Percentiles rank a stretch among this genome's conserved stretches.
Evolutionary conservation across 1,284 basidiomycete species (phyloP).

Genomic region (Boletus sp.): DNA sequence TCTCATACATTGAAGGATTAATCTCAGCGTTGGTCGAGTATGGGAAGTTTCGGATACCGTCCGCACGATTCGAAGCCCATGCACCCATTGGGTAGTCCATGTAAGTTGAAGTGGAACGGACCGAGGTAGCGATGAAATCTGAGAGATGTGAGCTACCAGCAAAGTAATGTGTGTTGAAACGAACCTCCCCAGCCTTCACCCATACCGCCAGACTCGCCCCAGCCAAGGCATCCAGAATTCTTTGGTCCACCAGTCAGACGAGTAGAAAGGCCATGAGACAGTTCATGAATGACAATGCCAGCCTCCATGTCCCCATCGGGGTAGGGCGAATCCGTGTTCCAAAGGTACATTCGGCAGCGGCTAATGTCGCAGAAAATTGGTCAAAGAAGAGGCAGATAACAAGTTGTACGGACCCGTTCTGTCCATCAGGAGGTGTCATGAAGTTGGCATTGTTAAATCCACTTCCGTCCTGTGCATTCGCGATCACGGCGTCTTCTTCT

Average conservation of each 20-base stretch:
- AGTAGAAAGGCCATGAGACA: conserved; percentile 87
- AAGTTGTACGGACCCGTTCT: conserved; percentile 43
- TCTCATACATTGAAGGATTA: conserved; percentile 94
- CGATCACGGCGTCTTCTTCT: conserved; percentile 87
- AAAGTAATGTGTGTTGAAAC: conserved; percentile 11
- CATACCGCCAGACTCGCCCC: conserved; percentile 96
- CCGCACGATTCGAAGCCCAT: conserved; percentile 81
- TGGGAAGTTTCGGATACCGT: conserved; percentile 84
- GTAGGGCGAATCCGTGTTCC: conserved; percentile 87
- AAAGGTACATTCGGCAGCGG: conserved; percentile 95
- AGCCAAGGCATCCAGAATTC: conserved; percentile 91
- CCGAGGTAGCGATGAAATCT: conserved; percentile 83
- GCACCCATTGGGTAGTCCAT: conserved; percentile 86
- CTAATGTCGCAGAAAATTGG: conserved; percentile 44
- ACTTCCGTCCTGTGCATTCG: conserved; percentile 91
- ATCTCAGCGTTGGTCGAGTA: conserved; percentile 78
- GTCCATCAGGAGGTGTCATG: conserved; percentile 73
- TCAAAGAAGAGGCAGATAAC: neutral
- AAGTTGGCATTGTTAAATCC: conserved; percentile 90
- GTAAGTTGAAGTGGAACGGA: conserved; percentile 72
- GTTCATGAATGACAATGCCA: conserved; percentile 89
- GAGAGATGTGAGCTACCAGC: conserved; percentile 7
- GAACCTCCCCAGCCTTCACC: conserved; percentile 87
- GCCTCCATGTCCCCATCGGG: conserved; percentile 94
- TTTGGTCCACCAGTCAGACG: conserved; percentile 91